Evolutionary conservation across 768 basidiomycete species (phyloP).

Genomic region (Boletus vermiculosoides): DNA sequence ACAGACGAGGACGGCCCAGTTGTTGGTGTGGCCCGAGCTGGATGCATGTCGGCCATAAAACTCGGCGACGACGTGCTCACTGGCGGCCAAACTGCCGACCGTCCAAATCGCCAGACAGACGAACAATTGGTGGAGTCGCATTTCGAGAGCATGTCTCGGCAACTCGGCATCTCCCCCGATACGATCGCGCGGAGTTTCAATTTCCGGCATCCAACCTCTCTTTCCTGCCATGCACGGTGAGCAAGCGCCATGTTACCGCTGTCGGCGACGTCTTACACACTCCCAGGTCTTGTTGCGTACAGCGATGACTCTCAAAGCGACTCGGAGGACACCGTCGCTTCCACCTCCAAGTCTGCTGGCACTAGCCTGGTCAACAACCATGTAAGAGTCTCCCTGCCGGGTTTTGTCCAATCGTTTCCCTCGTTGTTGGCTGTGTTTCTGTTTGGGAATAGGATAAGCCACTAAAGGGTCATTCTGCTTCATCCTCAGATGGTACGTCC

Average conservation of each 20-base stretch:
- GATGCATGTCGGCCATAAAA: slow-evolving; percentile 47
- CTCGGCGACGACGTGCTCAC: slow-evolving; percentile 41
- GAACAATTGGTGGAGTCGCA: slow-evolving; percentile 31
- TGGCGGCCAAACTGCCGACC: slow-evolving; percentile 27
- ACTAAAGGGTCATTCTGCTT: slow-evolving; percentile 35
- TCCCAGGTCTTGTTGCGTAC: slow-evolving; percentile 59
- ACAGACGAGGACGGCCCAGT: slow-evolving; percentile 97
- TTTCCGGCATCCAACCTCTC: not conserved
- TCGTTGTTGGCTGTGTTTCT: slow-evolving; percentile 61
- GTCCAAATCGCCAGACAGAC: slow-evolving; percentile 38
- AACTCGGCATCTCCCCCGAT: slow-evolving; percentile 18
- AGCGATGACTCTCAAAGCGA: slow-evolving; percentile 65
- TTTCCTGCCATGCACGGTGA: slow-evolving; percentile 31
- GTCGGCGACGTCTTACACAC: slow-evolving; percentile 3
- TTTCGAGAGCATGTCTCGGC: slow-evolving; percentile 23
- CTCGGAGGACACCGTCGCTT: slow-evolving; percentile 42
- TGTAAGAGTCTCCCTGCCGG: slow-evolving; percentile 59
- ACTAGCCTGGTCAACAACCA: slow-evolving; percentile 32
- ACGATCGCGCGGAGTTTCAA: slow-evolving; percentile 26
- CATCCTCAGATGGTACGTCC: slow-evolving; percentile 31
- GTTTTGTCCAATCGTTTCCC: slow-evolving; percentile 52
- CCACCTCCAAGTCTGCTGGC: slow-evolving; percentile 24
- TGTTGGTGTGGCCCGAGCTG: slow-evolving; percentile 75
- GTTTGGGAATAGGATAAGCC: slow-evolving; percentile 62
- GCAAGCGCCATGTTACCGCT: slow-evolving; percentile 5